A percentile compares a stretch with the other conserved stretches of the same genome.
Conservation (phyloP, 2,329 filamentous ascomycete genomes). For the Xylaria sp. region DNA sequence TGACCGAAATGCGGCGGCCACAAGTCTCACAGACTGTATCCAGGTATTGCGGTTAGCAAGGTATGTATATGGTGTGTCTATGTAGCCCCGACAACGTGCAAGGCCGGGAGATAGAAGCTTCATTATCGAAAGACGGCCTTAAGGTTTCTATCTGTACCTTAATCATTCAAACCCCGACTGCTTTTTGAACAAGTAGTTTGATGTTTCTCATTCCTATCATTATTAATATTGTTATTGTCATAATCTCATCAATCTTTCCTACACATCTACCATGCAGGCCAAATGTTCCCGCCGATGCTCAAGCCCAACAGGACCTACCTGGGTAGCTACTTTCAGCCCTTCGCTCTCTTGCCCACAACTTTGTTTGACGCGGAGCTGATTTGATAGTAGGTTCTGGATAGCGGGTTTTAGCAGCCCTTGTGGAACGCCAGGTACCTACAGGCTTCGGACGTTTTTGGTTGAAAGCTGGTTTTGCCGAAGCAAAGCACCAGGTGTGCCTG, state of each 20-base stretch:
- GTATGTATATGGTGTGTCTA: no score
- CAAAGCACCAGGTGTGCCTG: no score
- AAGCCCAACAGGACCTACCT: no score
- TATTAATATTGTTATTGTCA: no score
- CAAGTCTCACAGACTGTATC: background rate
- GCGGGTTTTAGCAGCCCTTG: background rate
- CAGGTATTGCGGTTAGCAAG: no score
- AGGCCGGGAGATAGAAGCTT: no score
- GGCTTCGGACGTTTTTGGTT: background rate
- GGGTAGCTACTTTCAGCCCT: no score
- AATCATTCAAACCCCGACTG: background rate
- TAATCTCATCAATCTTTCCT: no score
- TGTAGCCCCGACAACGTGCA: no score
- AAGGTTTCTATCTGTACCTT: background rate
- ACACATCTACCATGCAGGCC: no score
- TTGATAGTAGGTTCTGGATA: background rate
- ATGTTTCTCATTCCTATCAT: no score
- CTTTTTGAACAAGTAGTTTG: background rate
- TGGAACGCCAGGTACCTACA: background rate
- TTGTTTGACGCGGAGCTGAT: conserved; percentile 4
- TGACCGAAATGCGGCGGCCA: conserved; percentile 18
- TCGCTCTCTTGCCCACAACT: background rate
- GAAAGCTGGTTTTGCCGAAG: background rate
- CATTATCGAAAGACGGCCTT: background rate
- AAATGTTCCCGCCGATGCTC: no score